Conservation (phyloP, 345 rosid species). For the Leavenworthia alabamica region DNA sequence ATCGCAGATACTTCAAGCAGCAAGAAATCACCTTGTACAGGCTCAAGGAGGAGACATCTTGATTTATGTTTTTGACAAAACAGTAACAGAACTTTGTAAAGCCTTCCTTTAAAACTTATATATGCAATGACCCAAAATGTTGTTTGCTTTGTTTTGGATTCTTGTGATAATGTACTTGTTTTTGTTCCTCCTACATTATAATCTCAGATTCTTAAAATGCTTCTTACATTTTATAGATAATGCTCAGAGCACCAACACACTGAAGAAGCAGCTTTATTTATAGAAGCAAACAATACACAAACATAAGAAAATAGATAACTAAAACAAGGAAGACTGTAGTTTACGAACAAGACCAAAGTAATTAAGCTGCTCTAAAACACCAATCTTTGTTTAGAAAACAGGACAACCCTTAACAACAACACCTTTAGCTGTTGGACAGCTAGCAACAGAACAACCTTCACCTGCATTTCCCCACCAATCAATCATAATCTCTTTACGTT, state of each 20-base stretch:
- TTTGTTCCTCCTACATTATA: neutral
- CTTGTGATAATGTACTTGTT: neutral
- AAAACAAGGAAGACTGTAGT: neutral
- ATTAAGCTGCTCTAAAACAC: neutral
- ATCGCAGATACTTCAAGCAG: slow-evolving; percentile 87
- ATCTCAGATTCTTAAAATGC: neutral
- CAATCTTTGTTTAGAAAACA: slow-evolving; percentile 18
- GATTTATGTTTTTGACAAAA: slow-evolving; percentile 27
- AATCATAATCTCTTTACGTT: slow-evolving; percentile 31
- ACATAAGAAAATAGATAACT: neutral
- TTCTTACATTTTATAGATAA: neutral
- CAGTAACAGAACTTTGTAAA: slow-evolving; percentile 36
- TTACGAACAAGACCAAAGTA: neutral
- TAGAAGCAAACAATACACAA: neutral
- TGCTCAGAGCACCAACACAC: neutral
- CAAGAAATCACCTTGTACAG: slow-evolving; percentile 81
- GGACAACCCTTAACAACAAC: slow-evolving; percentile 53
- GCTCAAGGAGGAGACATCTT: slow-evolving; percentile 56
- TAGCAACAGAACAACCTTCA: slow-evolving; percentile 58
- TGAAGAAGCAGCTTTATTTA: neutral
- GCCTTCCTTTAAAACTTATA: neutral
- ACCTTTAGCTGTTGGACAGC: slow-evolving; percentile 70
- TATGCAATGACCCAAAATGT: slow-evolving; percentile 7
- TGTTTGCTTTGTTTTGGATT: slow-evolving; percentile 16
- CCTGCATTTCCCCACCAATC: slow-evolving; percentile 66